Percentiles rank a stretch among this genome's conserved stretches.
Evolutionary conservation across 1,284 basidiomycete genomes (phyloP).

Genomic region (Sporisorium reilianum): DNA sequence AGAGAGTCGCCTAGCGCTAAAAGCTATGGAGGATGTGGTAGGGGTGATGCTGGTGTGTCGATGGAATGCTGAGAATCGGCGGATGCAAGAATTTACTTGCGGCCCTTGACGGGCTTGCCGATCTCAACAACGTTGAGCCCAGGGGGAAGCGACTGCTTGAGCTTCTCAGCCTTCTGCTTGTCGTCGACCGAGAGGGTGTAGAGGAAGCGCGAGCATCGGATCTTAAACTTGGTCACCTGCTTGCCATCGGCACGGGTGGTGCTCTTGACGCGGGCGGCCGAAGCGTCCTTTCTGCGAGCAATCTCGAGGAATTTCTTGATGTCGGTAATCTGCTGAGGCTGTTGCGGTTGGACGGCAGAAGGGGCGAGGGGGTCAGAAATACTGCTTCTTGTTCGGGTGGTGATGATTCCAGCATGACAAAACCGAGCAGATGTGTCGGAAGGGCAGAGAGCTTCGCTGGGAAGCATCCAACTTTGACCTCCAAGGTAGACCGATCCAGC

Average conservation of each 20-base stretch:
- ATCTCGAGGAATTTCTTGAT: conserved; percentile 99
- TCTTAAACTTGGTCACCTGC: conserved; percentile 92
- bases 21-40: conserved; percentile 1
- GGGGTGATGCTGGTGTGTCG: conserved; percentile 8
- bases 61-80: neutral
- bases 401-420: neutral
- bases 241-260: conserved; percentile 81
- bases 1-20: conserved; percentile 2
- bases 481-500: neutral
- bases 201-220: conserved; percentile 95
- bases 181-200: conserved; percentile 97
- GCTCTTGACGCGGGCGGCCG: conserved; percentile 97
- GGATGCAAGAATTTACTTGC: conserved; percentile 39
- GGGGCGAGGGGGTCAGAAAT: conserved; percentile 16
- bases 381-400: neutral
- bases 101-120: conserved; percentile 54
- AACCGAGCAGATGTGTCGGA: conserved; percentile 4
- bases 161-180: conserved; percentile 98
- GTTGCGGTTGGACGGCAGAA: conserved; percentile 21
- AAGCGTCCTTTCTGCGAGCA: conserved; percentile 80
- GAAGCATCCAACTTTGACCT: neutral
- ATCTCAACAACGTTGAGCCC: conserved; percentile 71
- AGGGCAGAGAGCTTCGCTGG: conserved; percentile 5
- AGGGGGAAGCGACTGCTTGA: conserved; percentile 93
- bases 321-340: conserved; percentile 98